A percentile compares a stretch with the other conserved stretches of the same genome.
These are phyloP conservation scores for Penicillium psychrosexuale DNA, from an alignment of 2,329 filamentous ascomycete genomes.

Conservation along the genomic window DNA sequence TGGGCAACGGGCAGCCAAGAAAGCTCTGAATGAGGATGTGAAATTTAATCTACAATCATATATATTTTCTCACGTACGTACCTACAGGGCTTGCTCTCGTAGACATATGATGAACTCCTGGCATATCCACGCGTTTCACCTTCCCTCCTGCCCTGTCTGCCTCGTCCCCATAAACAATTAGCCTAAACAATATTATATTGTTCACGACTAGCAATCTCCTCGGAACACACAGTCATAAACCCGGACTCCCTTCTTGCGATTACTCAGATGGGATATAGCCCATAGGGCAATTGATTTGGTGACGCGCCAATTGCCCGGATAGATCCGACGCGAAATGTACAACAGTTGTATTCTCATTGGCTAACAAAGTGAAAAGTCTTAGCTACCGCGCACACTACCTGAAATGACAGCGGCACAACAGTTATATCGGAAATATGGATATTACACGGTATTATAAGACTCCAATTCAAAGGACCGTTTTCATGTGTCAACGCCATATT, in stretches of 20 bases:
- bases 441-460: constrained; percentile 56
- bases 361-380: constrained; percentile 40
- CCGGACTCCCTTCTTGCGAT: no score
- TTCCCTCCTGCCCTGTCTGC: no score
- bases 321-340: no score
- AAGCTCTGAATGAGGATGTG: background rate
- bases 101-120: background rate
- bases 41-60: background rate
- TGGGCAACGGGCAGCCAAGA: constrained; percentile 18
- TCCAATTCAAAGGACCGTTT: constrained; percentile 53
- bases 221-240: no score
- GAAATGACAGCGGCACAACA: constrained; percentile 51
- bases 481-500: constrained; percentile 36
- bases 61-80: no score
- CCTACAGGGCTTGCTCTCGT: background rate
- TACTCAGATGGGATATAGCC: no score
- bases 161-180: background rate
- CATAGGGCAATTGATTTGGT: no score
- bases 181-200: background rate
- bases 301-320: no score
- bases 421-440: constrained; percentile 51
- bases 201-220: background rate
- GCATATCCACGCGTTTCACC: background rate
- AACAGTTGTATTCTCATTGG: no score
- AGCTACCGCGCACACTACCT: constrained; percentile 53